Evolutionary conservation across 768 basidiomycete genomes (phyloP).

Genomic region (Cytidiella melzeri): DNA sequence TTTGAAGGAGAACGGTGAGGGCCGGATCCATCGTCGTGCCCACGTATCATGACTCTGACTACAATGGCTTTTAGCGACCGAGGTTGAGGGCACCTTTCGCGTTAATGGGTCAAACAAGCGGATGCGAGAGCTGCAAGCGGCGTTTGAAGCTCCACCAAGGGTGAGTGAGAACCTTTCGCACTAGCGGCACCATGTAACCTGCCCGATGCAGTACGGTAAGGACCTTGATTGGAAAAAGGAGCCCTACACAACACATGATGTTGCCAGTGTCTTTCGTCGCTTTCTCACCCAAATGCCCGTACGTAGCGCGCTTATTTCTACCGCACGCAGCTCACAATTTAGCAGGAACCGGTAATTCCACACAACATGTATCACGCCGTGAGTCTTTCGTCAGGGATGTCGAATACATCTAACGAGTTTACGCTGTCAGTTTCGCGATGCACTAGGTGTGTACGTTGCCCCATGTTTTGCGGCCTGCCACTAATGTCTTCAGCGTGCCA

Average conservation of each 20-base stretch:
- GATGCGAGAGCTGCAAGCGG: conserved; percentile 90
- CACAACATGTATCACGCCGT: conserved; percentile 83
- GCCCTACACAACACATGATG: conserved; percentile 90
- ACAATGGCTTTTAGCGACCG: conserved; percentile 54
- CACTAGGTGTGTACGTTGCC: conserved; percentile 45
- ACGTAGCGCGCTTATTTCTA: conserved; percentile 28
- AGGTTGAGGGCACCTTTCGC: conserved; percentile 90
- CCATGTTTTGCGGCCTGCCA: neutral
- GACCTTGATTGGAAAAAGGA: conserved; percentile 85
- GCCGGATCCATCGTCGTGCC: neutral
- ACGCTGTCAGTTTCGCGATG: conserved; percentile 65
- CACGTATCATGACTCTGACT: neutral
- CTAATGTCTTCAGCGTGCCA: conserved; percentile 25
- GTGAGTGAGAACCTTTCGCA: conserved; percentile 38
- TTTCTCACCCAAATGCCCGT: conserved; percentile 97
- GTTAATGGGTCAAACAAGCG: conserved; percentile 93
- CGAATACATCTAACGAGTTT: conserved; percentile 11
- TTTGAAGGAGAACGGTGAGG: conserved; percentile 85
- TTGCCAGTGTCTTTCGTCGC: conserved; percentile 92
- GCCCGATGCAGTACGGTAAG: conserved; percentile 74
- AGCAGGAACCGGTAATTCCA: conserved; percentile 92
- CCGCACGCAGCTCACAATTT: conserved; percentile 7
- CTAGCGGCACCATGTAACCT: neutral
- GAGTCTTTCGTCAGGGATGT: conserved; percentile 28
- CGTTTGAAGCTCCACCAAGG: conserved; percentile 84